A percentile compares a stretch with the other conserved stretches of the same genome.
Conservation (phyloP, 2,329 filamentous ascomycete species). For the Xylariales sp. region DNA sequence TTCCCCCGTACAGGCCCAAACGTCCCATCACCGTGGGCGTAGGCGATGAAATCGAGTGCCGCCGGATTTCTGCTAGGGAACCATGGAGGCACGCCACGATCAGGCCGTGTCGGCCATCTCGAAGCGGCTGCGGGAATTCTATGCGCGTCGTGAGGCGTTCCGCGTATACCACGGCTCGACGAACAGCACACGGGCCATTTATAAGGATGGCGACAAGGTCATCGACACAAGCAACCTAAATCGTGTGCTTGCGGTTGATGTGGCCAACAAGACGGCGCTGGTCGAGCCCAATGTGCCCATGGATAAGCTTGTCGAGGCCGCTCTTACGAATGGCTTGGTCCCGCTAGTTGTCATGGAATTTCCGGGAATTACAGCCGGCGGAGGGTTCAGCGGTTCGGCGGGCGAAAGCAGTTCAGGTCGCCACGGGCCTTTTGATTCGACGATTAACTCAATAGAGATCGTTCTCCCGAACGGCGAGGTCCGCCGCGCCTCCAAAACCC, state of each 20-base stretch:
- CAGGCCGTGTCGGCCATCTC: constrained; percentile 58
- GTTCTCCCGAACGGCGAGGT: constrained; percentile 71
- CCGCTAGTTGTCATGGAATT: constrained; percentile 78
- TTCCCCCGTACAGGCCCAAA: background rate
- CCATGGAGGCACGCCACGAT: constrained; percentile 58
- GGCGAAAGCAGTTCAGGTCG: constrained; percentile 77
- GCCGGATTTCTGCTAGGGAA: background rate
- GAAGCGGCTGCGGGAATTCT: constrained; percentile 57
- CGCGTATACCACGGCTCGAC: constrained; percentile 83
- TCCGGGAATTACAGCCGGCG: constrained; percentile 77
- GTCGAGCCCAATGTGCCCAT: constrained; percentile 78
- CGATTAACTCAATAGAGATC: constrained; percentile 71
- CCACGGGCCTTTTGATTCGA: constrained; percentile 73
- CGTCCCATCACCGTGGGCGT: background rate
- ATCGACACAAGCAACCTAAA: constrained; percentile 75
- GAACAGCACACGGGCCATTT: constrained; percentile 75
- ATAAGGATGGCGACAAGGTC: constrained; percentile 62
- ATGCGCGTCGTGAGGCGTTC: constrained; percentile 64
- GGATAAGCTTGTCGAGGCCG: constrained; percentile 70
- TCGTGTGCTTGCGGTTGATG: constrained; percentile 71
- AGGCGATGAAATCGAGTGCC: background rate
- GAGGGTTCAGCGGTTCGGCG: constrained; percentile 74
- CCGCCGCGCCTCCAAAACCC: constrained; percentile 63
- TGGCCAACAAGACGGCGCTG: constrained; percentile 63
- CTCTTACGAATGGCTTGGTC: constrained; percentile 66